These are phyloP conservation scores for Aspergillus kassunensis DNA, from an alignment of 495 filamentous ascomycete genomes.

Conservation along the genomic window DNA sequence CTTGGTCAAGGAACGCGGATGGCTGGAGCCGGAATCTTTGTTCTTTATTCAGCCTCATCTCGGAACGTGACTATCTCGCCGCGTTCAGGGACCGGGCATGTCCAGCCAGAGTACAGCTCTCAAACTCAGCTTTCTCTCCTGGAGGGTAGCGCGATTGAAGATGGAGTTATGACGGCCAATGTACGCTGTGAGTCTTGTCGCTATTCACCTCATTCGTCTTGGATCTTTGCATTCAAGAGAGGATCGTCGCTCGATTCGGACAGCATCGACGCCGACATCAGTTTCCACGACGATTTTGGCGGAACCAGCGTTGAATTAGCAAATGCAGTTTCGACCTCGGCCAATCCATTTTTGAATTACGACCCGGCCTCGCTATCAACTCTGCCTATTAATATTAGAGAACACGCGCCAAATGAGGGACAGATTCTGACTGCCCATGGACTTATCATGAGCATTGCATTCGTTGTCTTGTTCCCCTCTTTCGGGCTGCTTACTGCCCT, in stretches of 20 bases:
- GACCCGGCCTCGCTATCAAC: constrained; percentile 2
- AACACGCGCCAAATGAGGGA: not conserved
- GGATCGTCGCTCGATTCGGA: constrained; percentile 56
- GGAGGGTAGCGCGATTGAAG: constrained; percentile 54
- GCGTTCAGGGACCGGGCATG: constrained; percentile 50
- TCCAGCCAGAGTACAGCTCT: constrained; percentile 50
- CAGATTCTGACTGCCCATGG: constrained; percentile 33
- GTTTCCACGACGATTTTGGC: constrained; percentile 53
- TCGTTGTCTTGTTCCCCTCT: constrained; percentile 44
- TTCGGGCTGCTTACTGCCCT: constrained; percentile 40
- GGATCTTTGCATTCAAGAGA: constrained; percentile 63
- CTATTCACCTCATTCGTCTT: constrained; percentile 40
- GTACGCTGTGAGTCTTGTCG: constrained; percentile 57
- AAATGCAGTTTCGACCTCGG: constrained; percentile 40
- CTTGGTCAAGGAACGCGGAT: constrained; percentile 61
- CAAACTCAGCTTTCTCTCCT: constrained; percentile 50
- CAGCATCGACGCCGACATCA: constrained; percentile 44
- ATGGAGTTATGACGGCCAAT: constrained; percentile 59
- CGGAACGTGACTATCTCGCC: constrained; percentile 60
- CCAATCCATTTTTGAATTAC: constrained; percentile 55
- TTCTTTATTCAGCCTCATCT: constrained; percentile 58
- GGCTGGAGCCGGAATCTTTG: constrained; percentile 62
- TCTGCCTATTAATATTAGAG: not conserved
- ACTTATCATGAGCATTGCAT: constrained; percentile 32
- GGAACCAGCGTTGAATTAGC: constrained; percentile 53